phyloP scores from a whole-genome alignment of 2,329 filamentous ascomycete species.

The Fusarium armeniacum region DNA sequence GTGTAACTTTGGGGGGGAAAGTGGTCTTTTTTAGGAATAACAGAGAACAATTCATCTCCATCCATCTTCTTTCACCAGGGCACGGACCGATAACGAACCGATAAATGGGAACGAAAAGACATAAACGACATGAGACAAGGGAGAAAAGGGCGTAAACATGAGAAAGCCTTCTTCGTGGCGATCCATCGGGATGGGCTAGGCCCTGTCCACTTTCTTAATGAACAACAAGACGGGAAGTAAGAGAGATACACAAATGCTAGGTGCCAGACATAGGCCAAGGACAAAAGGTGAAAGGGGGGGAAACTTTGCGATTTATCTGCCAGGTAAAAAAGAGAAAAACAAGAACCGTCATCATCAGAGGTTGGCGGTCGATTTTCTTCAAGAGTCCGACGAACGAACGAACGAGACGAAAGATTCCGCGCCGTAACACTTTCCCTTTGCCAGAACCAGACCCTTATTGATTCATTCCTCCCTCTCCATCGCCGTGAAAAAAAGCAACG shows the following conservation, averaged over 20 bases:
- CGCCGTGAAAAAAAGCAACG: slow-evolving; percentile 54
- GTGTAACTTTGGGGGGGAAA: slow-evolving; percentile 20
- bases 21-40: slow-evolving; percentile 31
- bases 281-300: slow-evolving; percentile 34
- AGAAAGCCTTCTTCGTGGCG: slow-evolving; percentile 52
- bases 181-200: slow-evolving; percentile 46
- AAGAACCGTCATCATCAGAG: slow-evolving; percentile 44
- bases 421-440: slow-evolving; percentile 56
- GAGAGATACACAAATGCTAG: slow-evolving; percentile 44
- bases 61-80: slow-evolving; percentile 34
- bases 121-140: slow-evolving; percentile 42
- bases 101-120: slow-evolving; percentile 43
- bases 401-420: slow-evolving; percentile 54
- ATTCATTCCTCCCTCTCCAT: slow-evolving; percentile 54
- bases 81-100: slow-evolving; percentile 36
- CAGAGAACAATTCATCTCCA: slow-evolving; percentile 32
- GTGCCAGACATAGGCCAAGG: slow-evolving; percentile 33
- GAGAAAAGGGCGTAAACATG: slow-evolving; percentile 37
- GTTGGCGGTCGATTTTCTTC: slow-evolving; percentile 41
- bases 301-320: slow-evolving; percentile 52
- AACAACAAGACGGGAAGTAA: slow-evolving; percentile 39
- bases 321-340: slow-evolving; percentile 46
- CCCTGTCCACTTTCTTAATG: slow-evolving; percentile 38
- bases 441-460: slow-evolving; percentile 56
- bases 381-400: slow-evolving; percentile 48